Evolutionary conservation across 306 rosid species (phyloP).

Genomic region (Vigna trinervia): DNA sequence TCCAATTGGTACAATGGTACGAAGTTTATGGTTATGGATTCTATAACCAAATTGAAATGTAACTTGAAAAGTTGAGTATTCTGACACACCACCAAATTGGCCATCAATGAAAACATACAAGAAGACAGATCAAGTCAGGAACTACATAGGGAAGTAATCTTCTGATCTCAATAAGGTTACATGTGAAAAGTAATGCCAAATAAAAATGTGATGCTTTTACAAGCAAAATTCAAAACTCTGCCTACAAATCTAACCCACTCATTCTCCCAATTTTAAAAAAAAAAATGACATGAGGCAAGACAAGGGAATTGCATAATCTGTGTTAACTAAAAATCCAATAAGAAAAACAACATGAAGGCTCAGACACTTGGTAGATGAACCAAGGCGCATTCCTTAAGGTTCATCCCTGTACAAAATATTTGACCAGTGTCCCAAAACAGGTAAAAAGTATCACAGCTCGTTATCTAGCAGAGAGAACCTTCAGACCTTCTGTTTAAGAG

Average conservation of each 20-base stretch:
- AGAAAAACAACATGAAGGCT: conserved; percentile 42
- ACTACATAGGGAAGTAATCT: conserved; percentile 10
- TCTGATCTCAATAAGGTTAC: conserved; percentile 42
- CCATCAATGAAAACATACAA: conserved; percentile 24
- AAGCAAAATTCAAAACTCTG: conserved; percentile 36
- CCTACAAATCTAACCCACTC: conserved; percentile 24
- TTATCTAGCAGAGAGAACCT: conserved; percentile 25
- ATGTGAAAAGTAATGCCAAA: conserved; percentile 32
- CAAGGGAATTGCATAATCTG: conserved; percentile 37
- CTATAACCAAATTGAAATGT: conserved; percentile 7
- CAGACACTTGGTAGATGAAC: conserved; percentile 37
- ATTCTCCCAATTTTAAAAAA: not conserved
- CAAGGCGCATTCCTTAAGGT: conserved; percentile 35
- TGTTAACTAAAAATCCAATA: conserved; percentile 36
- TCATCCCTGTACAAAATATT: conserved; percentile 37
- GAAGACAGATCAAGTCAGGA: conserved; percentile 24
- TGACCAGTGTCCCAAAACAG: conserved; percentile 38
- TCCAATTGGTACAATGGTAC: not conserved
- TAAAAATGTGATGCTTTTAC: conserved; percentile 7
- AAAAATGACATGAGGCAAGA: conserved; percentile 27
- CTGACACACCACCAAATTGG: conserved; percentile 24
- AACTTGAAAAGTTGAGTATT: conserved; percentile 12
- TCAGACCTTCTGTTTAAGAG: conserved; percentile 69
- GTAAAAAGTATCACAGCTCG: conserved; percentile 18
- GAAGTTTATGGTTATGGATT: not conserved